These are phyloP conservation scores for Gracilaria gracilis DNA, from an alignment of 23 red algal species.

Conservation along the genomic window DNA sequence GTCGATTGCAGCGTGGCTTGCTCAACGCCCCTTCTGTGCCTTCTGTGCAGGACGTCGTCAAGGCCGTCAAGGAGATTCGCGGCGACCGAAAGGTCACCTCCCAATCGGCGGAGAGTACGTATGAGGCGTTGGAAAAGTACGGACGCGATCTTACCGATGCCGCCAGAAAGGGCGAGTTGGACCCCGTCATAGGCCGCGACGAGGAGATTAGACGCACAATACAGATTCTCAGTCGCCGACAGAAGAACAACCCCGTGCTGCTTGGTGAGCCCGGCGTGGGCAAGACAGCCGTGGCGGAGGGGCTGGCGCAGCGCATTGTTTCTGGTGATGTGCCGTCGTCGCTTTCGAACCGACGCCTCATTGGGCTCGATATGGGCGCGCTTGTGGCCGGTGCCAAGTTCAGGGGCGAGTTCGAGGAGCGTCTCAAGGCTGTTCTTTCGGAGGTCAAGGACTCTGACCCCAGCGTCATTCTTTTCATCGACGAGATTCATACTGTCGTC, in stretches of 20 bases:
- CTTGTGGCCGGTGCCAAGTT: constrained; percentile 99
- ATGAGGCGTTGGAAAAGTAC: constrained; percentile 97
- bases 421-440: constrained; percentile 97
- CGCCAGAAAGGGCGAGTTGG: constrained; percentile 82
- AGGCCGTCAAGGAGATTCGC: constrained; percentile 80
- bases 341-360: constrained; percentile 76
- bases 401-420: constrained; percentile 99
- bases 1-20: constrained; percentile 79
- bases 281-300: constrained; percentile 99
- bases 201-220: constrained; percentile 97
- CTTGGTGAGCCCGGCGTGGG: constrained; percentile 98
- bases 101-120: constrained; percentile 88
- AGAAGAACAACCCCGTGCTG: constrained; percentile 99
- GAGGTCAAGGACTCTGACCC: constrained; percentile 91
- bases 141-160: constrained; percentile 93
- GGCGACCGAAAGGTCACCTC: constrained; percentile 89
- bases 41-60: constrained; percentile 75
- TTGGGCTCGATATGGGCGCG: constrained; percentile 96
- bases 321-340: constrained; percentile 90
- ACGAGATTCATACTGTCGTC: constrained; percentile 99
- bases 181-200: constrained; percentile 98
- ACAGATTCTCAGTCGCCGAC: constrained; percentile 95
- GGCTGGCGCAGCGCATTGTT: constrained; percentile 97
- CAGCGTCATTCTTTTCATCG: constrained; percentile 96
- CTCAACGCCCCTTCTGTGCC: constrained; percentile 36